A percentile compares a stretch with the other conserved stretches of the same genome.
Conservation (phyloP, 139 green algal genomes). For the Deuterostichococcus epilithicus region DNA sequence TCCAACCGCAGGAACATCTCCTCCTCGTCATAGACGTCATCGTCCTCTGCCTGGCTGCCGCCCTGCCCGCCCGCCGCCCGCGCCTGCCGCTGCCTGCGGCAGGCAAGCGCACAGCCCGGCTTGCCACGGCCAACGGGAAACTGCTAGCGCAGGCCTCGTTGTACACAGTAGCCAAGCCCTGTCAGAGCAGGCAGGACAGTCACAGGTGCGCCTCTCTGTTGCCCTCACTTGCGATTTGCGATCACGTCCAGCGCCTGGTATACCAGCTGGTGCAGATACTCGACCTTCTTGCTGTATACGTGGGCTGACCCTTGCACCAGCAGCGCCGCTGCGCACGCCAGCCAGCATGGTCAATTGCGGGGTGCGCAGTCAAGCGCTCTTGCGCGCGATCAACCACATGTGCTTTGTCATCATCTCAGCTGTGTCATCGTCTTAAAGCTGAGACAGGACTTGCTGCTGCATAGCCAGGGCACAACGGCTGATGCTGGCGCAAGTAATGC, state of each 20-base stretch:
- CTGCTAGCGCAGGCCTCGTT: not conserved
- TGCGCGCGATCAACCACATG: no score
- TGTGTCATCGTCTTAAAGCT: no score
- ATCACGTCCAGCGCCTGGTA: constrained; percentile 64
- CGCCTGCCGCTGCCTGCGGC: constrained; percentile 19
- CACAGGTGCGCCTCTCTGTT: constrained; percentile 5
- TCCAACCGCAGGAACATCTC: constrained; percentile 56
- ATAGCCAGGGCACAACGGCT: no score
- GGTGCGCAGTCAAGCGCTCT: no score
- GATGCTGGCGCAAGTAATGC: no score
- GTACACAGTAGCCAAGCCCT: constrained; percentile 10
- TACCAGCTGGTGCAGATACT: constrained; percentile 80
- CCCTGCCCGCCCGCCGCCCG: constrained; percentile 1
- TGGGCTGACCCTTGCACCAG: constrained; percentile 70
- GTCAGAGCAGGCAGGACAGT: not conserved
- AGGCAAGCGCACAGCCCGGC: no score
- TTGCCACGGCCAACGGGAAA: no score
- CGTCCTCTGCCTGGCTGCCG: constrained; percentile 8
- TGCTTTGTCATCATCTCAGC: no score
- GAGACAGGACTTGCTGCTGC: no score
- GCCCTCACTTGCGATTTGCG: constrained; percentile 22
- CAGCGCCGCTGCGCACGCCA: constrained; percentile 37
- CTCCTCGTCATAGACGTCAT: constrained; percentile 46
- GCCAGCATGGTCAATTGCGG: no score
- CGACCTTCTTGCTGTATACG: constrained; percentile 86